Conservation (phyloP, 179 eudicot genomes). For the Beta lomatogona region DNA sequence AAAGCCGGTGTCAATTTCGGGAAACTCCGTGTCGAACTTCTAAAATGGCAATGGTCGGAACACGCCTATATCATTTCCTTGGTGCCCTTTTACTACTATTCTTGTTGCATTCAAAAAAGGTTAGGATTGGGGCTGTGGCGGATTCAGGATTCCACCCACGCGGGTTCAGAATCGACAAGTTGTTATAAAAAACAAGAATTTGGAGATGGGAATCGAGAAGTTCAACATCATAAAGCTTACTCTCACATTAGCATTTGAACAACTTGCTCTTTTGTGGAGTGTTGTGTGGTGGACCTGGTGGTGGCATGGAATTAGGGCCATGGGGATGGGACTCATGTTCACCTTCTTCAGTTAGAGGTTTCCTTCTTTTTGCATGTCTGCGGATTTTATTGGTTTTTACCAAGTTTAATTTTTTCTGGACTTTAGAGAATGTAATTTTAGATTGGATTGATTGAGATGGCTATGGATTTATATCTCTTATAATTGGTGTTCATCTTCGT, state of each 20-base stretch:
- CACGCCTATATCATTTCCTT: neutral
- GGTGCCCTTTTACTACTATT: neutral
- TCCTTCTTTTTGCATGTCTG: neutral
- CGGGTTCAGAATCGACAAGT: too few relatives aligned
- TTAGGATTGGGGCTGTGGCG: neutral
- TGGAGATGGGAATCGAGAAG: too few relatives aligned
- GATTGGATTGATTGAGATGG: neutral
- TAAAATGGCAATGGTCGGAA: neutral
- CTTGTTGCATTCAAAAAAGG: neutral
- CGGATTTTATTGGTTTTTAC: neutral
- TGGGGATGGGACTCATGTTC: too few relatives aligned
- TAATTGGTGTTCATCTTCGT: conserved; percentile 19
- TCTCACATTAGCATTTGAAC: too few relatives aligned
- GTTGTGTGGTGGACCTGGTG: too few relatives aligned
- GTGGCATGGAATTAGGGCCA: too few relatives aligned
- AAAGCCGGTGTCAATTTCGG: neutral
- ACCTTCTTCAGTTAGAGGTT: too few relatives aligned
- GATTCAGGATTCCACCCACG: too few relatives aligned
- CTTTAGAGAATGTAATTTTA: neutral
- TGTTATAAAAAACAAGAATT: too few relatives aligned
- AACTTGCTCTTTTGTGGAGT: too few relatives aligned
- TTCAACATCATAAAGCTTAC: too few relatives aligned
- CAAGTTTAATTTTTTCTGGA: neutral
- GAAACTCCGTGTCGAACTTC: neutral
- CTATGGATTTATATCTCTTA: neutral